Evolutionary conservation across 169 alveolate species (phyloP).

Genomic region (Eimeria sp.): DNA sequence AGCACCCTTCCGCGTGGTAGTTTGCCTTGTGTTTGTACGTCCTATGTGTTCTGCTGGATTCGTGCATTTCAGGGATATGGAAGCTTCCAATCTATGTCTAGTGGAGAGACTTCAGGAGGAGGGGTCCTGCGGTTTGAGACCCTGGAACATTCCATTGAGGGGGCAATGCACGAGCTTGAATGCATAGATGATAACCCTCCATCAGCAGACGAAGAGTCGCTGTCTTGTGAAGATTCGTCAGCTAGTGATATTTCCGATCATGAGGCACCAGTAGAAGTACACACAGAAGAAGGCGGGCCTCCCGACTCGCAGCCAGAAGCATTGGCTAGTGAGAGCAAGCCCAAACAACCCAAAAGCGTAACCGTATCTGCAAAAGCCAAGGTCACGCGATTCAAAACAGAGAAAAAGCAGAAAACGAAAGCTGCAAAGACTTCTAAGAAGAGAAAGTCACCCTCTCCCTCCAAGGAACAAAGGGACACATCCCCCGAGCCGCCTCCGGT

Average conservation of each 20-base stretch:
- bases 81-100: constrained; percentile 29
- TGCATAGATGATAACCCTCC: constrained; percentile 70
- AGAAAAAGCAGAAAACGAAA: constrained; percentile 4
- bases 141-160: constrained; percentile 77
- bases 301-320: background rate
- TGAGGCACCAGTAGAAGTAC: constrained; percentile 45
- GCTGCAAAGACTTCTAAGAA: constrained; percentile 18
- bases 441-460: constrained; percentile 25
- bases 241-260: constrained; percentile 53
- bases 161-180: constrained; percentile 77
- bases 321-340: background rate
- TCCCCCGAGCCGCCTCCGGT: constrained; percentile 1
- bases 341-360: background rate
- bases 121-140: constrained; percentile 68
- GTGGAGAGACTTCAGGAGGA: constrained; percentile 21
- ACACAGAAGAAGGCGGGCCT: constrained; percentile 15
- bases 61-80: background rate
- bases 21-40: background rate
- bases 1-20: background rate
- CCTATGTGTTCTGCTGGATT: background rate
- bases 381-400: constrained; percentile 1
- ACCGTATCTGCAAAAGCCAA: background rate
- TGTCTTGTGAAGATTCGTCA: constrained; percentile 62
- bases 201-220: constrained; percentile 42
- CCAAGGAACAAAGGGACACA: background rate